Conservation (phyloP, 2,329 filamentous ascomycete species). For the Pseudogymnoascus sp. region DNA sequence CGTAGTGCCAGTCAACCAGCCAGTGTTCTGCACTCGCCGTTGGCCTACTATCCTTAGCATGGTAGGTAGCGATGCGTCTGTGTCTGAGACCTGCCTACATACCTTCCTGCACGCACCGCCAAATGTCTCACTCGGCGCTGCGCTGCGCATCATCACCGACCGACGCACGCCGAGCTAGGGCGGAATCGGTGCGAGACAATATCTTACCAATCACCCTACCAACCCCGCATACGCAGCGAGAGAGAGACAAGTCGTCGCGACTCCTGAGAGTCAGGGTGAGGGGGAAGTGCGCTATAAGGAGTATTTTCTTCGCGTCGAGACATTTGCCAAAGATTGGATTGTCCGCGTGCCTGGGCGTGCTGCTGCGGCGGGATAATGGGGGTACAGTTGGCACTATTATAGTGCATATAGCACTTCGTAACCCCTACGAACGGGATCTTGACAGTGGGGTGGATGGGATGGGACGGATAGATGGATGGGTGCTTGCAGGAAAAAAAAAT, state of each 20-base stretch:
- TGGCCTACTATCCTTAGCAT: neutral
- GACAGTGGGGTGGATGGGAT: neutral
- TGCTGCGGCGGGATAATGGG: neutral
- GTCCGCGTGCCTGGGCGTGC: neutral
- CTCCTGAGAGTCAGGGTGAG: neutral
- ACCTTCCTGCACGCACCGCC: neutral
- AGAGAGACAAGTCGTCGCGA: neutral
- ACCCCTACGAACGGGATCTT: neutral
- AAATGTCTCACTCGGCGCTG: neutral
- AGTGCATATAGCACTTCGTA: neutral
- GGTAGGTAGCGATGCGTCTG: neutral
- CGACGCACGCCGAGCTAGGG: neutral
- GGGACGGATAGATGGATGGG: neutral
- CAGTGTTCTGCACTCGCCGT: neutral
- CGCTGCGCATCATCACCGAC: neutral
- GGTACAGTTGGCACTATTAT: neutral
- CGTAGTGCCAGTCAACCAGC: too few species aligned
- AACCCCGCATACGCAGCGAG: neutral
- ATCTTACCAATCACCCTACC: neutral
- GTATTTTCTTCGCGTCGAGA: neutral
- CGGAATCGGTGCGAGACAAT: neutral
- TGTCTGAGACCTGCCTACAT: neutral
- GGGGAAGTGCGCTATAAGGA: too few species aligned
- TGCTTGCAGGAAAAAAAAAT: neutral
- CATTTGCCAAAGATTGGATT: neutral